Percentiles rank a stretch among this genome's conserved stretches.
Evolutionary conservation across 768 basidiomycete species (phyloP).

Genomic region (Mycena alexandri): DNA sequence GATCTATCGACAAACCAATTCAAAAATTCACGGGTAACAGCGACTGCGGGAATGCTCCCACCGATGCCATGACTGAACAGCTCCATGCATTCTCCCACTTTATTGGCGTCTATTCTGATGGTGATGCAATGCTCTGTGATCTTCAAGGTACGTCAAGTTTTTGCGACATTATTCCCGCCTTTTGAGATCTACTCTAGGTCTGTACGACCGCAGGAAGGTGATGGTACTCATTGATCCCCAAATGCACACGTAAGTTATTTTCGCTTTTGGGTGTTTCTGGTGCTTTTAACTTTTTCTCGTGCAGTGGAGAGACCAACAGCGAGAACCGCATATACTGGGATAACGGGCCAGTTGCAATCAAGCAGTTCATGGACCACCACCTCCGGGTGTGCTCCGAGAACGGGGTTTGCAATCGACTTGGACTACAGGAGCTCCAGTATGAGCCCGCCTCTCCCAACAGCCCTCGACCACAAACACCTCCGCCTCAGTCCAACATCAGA

Average conservation of each 20-base stretch:
- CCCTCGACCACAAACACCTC: too few species aligned
- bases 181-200: too few species aligned
- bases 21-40: conserved; percentile 41
- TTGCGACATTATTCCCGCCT: too few species aligned
- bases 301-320: not conserved
- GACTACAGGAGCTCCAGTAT: not conserved
- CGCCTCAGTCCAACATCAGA: too few species aligned
- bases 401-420: not conserved
- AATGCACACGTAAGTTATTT: conserved; percentile 15
- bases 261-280: not conserved
- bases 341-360: conserved; percentile 11
- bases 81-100: conserved; percentile 42
- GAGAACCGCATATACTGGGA: conserved; percentile 17
- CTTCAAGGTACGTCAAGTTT: conserved; percentile 17
- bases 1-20: conserved; percentile 20
- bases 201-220: not conserved
- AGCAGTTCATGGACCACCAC: conserved; percentile 13
- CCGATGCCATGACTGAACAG: conserved; percentile 27
- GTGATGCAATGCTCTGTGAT: conserved; percentile 27
- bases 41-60: conserved; percentile 33
- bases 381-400: conserved; percentile 6
- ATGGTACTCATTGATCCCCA: conserved; percentile 24
- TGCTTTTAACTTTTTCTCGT: not conserved
- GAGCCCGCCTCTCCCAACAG: too few species aligned
- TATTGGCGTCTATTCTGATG: conserved; percentile 12